Conservation (phyloP, 2,329 filamentous ascomycete species). For the Fusarium sp. region DNA sequence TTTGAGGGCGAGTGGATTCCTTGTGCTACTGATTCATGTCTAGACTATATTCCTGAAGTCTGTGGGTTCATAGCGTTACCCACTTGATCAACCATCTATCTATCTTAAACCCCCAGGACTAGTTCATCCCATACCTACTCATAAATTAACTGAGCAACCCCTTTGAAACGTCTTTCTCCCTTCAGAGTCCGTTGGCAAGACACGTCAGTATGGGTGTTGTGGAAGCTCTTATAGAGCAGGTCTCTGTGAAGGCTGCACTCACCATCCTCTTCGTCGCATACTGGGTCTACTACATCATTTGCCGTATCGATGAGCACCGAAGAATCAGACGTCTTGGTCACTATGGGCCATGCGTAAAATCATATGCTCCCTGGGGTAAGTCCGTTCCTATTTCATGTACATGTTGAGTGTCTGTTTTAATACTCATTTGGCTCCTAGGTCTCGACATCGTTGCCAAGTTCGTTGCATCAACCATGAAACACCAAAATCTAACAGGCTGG, state of each 20-base stretch:
- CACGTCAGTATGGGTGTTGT: constrained; percentile 59
- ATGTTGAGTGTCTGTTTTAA: background rate
- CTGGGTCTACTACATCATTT: constrained; percentile 52
- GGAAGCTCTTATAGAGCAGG: constrained; percentile 57
- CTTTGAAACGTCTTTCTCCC: background rate
- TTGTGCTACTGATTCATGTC: background rate
- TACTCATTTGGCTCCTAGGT: constrained; percentile 52
- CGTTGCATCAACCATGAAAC: constrained; percentile 61
- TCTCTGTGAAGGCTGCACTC: constrained; percentile 56
- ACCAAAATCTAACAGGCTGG: constrained; percentile 74
- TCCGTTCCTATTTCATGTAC: background rate
- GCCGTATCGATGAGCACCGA: constrained; percentile 55
- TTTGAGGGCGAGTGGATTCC: background rate
- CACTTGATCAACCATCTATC: background rate
- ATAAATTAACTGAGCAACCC: background rate
- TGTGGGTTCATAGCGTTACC: constrained; percentile 1
- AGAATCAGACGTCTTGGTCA: constrained; percentile 60
- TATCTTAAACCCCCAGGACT: background rate
- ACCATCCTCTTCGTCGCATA: constrained; percentile 53
- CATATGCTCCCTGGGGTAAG: constrained; percentile 60
- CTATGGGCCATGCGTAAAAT: constrained; percentile 52
- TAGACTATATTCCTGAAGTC: background rate
- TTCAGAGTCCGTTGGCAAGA: background rate
- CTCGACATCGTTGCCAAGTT: constrained; percentile 72
- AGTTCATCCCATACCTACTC: background rate